Conservation (phyloP, 116 monocot genomes). For the Dioscorea cayenensis region DNA sequence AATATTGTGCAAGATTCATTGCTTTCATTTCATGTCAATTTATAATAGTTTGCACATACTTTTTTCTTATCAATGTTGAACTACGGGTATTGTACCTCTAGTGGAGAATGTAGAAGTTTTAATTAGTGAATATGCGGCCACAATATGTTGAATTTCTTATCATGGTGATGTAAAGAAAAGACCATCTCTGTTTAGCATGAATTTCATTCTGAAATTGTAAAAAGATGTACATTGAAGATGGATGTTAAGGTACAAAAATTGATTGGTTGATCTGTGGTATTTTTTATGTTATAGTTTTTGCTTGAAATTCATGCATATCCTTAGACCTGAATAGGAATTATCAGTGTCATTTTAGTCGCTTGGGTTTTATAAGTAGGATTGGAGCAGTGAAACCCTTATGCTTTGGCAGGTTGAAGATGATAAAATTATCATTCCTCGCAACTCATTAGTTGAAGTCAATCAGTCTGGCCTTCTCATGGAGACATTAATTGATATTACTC, state of each 20-base stretch:
- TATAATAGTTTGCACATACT: too few relatives aligned
- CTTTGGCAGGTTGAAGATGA: conserved; percentile 78
- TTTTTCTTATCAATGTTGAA: too few relatives aligned
- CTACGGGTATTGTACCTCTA: too few relatives aligned
- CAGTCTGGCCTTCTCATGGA: conserved; percentile 99
- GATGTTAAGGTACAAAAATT: background rate
- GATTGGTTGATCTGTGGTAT: background rate
- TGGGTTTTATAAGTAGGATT: background rate
- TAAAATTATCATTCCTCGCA: conserved; percentile 78
- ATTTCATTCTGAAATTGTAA: background rate
- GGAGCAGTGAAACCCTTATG: background rate
- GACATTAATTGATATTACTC: conserved; percentile 87
- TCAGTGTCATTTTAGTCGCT: background rate
- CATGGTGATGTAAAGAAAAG: too few relatives aligned
- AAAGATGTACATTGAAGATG: background rate
- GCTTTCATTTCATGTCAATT: too few relatives aligned
- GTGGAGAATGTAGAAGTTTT: too few relatives aligned
- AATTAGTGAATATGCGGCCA: too few relatives aligned
- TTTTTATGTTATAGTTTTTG: too few relatives aligned
- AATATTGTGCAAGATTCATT: too few relatives aligned
- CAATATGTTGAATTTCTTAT: too few relatives aligned
- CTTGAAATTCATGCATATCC: background rate
- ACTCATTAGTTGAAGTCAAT: conserved; percentile 89
- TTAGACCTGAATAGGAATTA: background rate
- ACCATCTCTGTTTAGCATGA: too few relatives aligned